Evolutionary conservation across 192 early-diverging fungal genomes (phyloP).

Genomic region (Coemansia sp.): DNA sequence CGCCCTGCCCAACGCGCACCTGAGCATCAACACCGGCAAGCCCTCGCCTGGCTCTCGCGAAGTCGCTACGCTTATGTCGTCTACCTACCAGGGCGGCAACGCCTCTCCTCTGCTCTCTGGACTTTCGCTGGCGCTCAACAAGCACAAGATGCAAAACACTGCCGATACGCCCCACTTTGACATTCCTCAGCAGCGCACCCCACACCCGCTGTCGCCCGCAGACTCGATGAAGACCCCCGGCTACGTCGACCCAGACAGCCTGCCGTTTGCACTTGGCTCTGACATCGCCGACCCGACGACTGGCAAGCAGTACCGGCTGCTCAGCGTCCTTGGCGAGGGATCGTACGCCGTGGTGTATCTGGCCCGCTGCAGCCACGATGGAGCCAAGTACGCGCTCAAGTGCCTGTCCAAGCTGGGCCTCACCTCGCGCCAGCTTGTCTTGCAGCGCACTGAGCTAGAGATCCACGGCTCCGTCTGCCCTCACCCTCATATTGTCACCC

Average conservation of each 20-base stretch:
- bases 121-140: slow-evolving; percentile 51
- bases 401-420: slow-evolving; percentile 66
- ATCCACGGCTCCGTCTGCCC: slow-evolving; percentile 65
- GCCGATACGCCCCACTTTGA: slow-evolving; percentile 29
- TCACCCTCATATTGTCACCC: slow-evolving; percentile 66
- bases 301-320: slow-evolving; percentile 48
- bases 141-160: slow-evolving; percentile 29
- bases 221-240: slow-evolving; percentile 53
- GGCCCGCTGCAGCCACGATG: slow-evolving; percentile 61
- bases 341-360: slow-evolving; percentile 78
- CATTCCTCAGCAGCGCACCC: slow-evolving; percentile 44
- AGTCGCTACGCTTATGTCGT: slow-evolving; percentile 28
- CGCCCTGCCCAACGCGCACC: slow-evolving; percentile 11
- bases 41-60: slow-evolving; percentile 20
- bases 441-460: slow-evolving; percentile 67
- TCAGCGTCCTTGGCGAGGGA: slow-evolving; percentile 67
- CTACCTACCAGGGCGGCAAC: slow-evolving; percentile 47
- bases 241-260: slow-evolving; percentile 49
- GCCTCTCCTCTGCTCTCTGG: slow-evolving; percentile 46
- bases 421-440: slow-evolving; percentile 58
- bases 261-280: slow-evolving; percentile 56
- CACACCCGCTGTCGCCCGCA: slow-evolving; percentile 48
- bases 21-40: slow-evolving; percentile 27
- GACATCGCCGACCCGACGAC: slow-evolving; percentile 46
- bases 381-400: slow-evolving; percentile 68